Conservation (phyloP, 805 yeast species). For the Debaryomyces prosopidis region DNA sequence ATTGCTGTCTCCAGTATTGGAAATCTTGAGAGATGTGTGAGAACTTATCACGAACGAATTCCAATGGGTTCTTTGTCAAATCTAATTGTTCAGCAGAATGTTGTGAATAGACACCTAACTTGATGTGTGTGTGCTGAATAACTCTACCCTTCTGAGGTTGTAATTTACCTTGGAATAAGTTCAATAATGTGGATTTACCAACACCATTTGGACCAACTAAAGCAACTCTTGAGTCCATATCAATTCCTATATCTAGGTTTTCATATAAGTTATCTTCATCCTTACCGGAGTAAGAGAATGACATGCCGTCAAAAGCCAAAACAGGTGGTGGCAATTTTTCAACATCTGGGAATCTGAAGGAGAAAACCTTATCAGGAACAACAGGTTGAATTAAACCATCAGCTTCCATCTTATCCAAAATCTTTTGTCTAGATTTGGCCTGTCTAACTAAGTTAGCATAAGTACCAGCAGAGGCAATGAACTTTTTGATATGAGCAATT, state of each 20-base stretch:
- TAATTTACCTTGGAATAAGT: slow-evolving; percentile 94
- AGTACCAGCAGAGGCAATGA: slow-evolving; percentile 99
- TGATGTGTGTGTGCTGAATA: slow-evolving; percentile 94
- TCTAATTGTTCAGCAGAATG: slow-evolving; percentile 98
- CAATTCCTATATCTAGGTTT: slow-evolving; percentile 93
- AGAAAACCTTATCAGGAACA: slow-evolving; percentile 87
- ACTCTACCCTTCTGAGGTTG: slow-evolving; percentile 92
- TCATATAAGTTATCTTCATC: slow-evolving; percentile 86
- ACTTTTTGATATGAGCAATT: slow-evolving; percentile 96
- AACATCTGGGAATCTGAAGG: slow-evolving; percentile 91
- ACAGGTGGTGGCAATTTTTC: slow-evolving; percentile 99
- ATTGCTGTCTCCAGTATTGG: slow-evolving; percentile 98
- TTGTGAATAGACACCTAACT: slow-evolving; percentile 98
- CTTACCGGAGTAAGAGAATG: slow-evolving; percentile 85
- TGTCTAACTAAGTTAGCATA: slow-evolving; percentile 98
- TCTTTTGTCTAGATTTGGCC: slow-evolving; percentile 99
- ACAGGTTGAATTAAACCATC: slow-evolving; percentile 95
- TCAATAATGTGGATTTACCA: slow-evolving; percentile 94
- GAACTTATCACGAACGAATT: slow-evolving; percentile 95
- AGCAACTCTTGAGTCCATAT: slow-evolving; percentile 98
- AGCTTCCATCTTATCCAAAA: slow-evolving; percentile 99
- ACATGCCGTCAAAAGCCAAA: slow-evolving; percentile 90
- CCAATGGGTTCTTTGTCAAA: slow-evolving; percentile 90
- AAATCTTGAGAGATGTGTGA: slow-evolving; percentile 89
- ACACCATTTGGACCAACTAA: slow-evolving; percentile 99